These are phyloP conservation scores for Peribolospora kevripleyi DNA, from an alignment of 768 basidiomycete species.

Conservation along the genomic window DNA sequence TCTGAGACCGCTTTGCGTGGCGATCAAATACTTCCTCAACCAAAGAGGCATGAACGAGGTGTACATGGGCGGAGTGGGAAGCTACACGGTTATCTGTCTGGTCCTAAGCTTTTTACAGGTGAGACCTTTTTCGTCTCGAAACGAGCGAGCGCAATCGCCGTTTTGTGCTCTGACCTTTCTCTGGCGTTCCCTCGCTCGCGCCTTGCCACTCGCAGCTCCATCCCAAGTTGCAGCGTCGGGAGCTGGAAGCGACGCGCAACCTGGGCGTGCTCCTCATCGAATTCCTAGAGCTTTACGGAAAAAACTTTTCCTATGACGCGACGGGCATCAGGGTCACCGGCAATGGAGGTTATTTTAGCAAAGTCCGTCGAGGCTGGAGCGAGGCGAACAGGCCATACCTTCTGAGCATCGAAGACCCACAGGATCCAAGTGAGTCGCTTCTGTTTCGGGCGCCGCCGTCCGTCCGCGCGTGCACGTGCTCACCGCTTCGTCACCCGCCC, in stretches of 20 bases:
- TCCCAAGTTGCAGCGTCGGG: constrained; percentile 67
- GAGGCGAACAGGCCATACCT: constrained; percentile 27
- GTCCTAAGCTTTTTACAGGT: constrained; percentile 84
- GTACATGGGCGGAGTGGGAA: constrained; percentile 82
- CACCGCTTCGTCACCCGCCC: background rate
- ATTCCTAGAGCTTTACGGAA: constrained; percentile 88
- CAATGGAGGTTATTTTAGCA: constrained; percentile 73
- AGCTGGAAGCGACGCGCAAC: constrained; percentile 67
- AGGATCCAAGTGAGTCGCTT: constrained; percentile 44
- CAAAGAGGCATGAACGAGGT: constrained; percentile 93
- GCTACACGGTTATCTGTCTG: constrained; percentile 79
- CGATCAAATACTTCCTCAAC: constrained; percentile 57
- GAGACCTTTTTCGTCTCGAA: constrained; percentile 4
- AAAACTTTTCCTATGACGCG: constrained; percentile 53
- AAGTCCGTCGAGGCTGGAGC: constrained; percentile 54
- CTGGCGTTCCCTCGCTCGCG: too few relatives aligned
- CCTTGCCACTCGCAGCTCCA: constrained; percentile 37
- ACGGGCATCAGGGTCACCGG: constrained; percentile 60
- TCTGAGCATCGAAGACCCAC: constrained; percentile 81
- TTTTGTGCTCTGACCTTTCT: background rate
- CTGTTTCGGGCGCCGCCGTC: background rate
- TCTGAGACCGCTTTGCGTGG: constrained; percentile 27
- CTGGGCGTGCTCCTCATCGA: constrained; percentile 86
- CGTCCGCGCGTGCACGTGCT: background rate
- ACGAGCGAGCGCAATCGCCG: background rate